A percentile compares a stretch with the other conserved stretches of the same genome.
phyloP scores from a whole-genome alignment of 371 early-diverging fungal genomes.

The Syncephalis plumigaleata region DNA sequence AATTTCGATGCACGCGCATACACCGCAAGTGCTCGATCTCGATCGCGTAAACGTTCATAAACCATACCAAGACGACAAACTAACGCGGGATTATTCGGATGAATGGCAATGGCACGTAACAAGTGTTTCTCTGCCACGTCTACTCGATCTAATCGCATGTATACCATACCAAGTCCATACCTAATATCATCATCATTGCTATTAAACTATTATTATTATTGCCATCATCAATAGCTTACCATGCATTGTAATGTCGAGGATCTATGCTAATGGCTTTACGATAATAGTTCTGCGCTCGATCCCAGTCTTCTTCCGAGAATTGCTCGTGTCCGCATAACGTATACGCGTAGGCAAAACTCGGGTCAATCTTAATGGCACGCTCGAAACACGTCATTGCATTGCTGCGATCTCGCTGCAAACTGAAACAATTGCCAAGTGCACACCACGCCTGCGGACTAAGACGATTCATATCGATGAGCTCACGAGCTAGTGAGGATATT shows the following conservation, averaged over 20 bases:
- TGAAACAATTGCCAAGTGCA: slow-evolving; percentile 57
- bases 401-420: slow-evolving; percentile 44
- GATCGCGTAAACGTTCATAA: background rate
- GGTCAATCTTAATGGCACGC: slow-evolving; percentile 52
- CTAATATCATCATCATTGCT: slow-evolving; percentile 11
- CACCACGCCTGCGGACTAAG: slow-evolving; percentile 56
- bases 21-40: background rate
- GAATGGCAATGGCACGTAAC: slow-evolving; percentile 35
- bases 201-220: background rate
- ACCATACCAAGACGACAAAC: slow-evolving; percentile 39
- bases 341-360: slow-evolving; percentile 48
- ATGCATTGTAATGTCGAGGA: slow-evolving; percentile 58
- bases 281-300: slow-evolving; percentile 46
- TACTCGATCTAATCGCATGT: slow-evolving; percentile 38
- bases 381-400: slow-evolving; percentile 52
- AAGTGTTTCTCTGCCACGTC: slow-evolving; percentile 45
- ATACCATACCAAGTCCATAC: slow-evolving; percentile 52
- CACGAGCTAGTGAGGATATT: slow-evolving; percentile 43
- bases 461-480: slow-evolving; percentile 32
- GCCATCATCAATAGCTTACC: slow-evolving; percentile 25
- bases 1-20: slow-evolving; percentile 14
- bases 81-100: slow-evolving; percentile 34
- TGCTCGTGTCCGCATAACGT: slow-evolving; percentile 70
- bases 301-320: slow-evolving; percentile 43
- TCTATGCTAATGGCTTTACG: slow-evolving; percentile 45